Base-by-base conservation (phyloP, 345 rosid genomes). In the Pistacia atlantica region DNA sequence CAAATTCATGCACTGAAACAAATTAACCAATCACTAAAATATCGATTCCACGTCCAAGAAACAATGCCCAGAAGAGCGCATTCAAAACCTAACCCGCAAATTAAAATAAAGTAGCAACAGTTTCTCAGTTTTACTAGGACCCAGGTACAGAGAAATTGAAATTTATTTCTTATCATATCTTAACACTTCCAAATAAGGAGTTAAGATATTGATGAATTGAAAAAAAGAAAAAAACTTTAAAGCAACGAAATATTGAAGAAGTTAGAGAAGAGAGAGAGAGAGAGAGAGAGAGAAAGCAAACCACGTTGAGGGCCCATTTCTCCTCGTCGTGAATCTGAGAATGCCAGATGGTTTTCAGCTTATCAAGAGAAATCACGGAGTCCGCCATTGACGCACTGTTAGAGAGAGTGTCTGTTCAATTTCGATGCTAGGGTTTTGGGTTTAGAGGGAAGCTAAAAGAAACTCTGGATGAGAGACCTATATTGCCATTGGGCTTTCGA, bases 241-340 rank as follows among this genome's bases (percentile, higher is more conserved):
- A 38, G 4, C 4, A 55, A 79, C 31, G 57, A 8, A 54, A 48
- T 14, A 71, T 25, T 45, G 3, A 52, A 31, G 20, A 52, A 42
- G 9, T 8, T 42, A 7, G 46, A 6, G 62, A 48, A 31, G 49
- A 62, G 31, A 31, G 16, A 17, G 1, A 70, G 25, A 55, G 67
- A 56, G 49, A 4, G 14, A 59, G 35, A 69, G 38, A 20, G 73
- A 73, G 42, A 25, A 25, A 57, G 58, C 37, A 75, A 33, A 91
- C 98, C 94, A 80, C 57, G 86, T 93, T 93, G 79, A 45, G 78
- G 5, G 88, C 94, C 97, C 94, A 90, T 48, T 88, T 89, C 79
- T 88, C 91, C 58, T 92, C 98, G 45, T 92, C 92, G 70, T 90
- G 81, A 52, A 89, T 79, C 82, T 93, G 91, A 73, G 93, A 90